A percentile compares a stretch with the other conserved stretches of the same genome.
Evolutionary conservation across 306 rosid genomes (phyloP).

Genomic region (Carpinus fangiana): DNA sequence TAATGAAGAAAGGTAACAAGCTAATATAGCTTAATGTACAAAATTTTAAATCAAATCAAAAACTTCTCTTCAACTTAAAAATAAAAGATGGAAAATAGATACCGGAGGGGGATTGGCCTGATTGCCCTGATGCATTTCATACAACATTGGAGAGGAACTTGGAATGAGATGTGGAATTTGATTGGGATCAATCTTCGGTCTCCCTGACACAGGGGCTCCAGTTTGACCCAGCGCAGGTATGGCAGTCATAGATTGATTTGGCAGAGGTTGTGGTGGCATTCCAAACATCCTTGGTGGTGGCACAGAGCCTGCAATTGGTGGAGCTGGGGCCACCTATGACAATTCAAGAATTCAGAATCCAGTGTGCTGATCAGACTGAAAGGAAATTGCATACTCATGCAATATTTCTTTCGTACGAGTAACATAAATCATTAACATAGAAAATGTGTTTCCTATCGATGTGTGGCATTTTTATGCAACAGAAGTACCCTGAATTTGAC

Average conservation of each 20-base stretch:
- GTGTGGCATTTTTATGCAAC: background rate
- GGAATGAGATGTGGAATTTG: slow-evolving; percentile 95
- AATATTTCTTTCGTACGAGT: background rate
- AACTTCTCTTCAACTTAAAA: background rate
- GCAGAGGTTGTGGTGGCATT: slow-evolving; percentile 75
- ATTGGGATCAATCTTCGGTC: slow-evolving; percentile 92
- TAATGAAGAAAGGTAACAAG: slow-evolving; percentile 1
- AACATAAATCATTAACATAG: background rate
- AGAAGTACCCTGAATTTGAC: background rate
- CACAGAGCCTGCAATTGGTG: slow-evolving; percentile 58
- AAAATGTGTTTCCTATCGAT: background rate
- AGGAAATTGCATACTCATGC: slow-evolving; percentile 22
- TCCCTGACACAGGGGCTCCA: slow-evolving; percentile 82
- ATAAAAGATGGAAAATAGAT: slow-evolving; percentile 24
- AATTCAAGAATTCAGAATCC: slow-evolving; percentile 23
- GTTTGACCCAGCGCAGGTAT: slow-evolving; percentile 81
- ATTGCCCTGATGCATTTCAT: slow-evolving; percentile 87
- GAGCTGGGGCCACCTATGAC: slow-evolving; percentile 60
- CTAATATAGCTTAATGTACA: slow-evolving; percentile 1
- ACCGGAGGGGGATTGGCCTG: slow-evolving; percentile 98
- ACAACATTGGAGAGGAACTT: slow-evolving; percentile 69
- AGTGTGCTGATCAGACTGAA: slow-evolving; percentile 17
- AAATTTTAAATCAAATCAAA: slow-evolving; percentile 8
- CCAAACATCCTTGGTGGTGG: slow-evolving; percentile 90
- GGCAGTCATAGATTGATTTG: slow-evolving; percentile 89